phyloP scores from a whole-genome alignment of 2,329 filamentous ascomycete genomes.

The Ilyonectria mors-panacis region DNA sequence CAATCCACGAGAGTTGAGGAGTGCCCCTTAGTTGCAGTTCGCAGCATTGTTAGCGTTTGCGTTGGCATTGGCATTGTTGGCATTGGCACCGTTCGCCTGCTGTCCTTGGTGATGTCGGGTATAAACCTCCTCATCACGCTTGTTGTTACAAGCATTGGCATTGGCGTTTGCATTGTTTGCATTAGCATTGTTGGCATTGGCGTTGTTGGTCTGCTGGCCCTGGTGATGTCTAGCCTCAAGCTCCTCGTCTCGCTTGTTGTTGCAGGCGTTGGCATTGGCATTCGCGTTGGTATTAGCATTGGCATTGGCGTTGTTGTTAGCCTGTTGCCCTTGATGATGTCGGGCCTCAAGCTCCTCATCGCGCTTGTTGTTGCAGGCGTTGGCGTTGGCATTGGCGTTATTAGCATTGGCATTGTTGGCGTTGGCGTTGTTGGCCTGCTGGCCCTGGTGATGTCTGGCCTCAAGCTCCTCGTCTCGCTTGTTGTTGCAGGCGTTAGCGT shows the following conservation, averaged over 20 bases:
- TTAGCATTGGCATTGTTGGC: neutral
- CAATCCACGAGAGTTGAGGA: neutral
- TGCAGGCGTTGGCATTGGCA: neutral
- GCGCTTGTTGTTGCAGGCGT: conserved; percentile 7
- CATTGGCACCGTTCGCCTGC: conserved; percentile 3
- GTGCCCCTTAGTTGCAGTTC: conserved; percentile 2
- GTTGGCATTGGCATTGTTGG: neutral
- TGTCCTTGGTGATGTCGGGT: conserved; percentile 1
- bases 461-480: conserved; percentile 14
- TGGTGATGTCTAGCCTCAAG: conserved; percentile 2
- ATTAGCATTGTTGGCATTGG: conserved; percentile 1
- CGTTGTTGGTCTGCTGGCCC: conserved; percentile 3
- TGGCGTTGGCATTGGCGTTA: neutral
- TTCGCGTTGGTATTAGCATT: neutral
- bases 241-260: conserved; percentile 9
- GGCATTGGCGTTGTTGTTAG: neutral
- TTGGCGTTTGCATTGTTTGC: neutral
- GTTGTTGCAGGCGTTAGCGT: conserved; percentile 7
- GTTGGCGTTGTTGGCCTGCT: neutral
- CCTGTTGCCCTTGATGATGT: conserved; percentile 5
- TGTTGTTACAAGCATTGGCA: conserved; percentile 2
- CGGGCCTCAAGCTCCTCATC: conserved; percentile 9
- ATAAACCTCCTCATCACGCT: conserved; percentile 8
- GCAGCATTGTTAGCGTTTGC: neutral
- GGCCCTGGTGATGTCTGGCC: conserved; percentile 5